Conservation (phyloP, 1,284 basidiomycete species). For the Cryptococcus floricola region DNA sequence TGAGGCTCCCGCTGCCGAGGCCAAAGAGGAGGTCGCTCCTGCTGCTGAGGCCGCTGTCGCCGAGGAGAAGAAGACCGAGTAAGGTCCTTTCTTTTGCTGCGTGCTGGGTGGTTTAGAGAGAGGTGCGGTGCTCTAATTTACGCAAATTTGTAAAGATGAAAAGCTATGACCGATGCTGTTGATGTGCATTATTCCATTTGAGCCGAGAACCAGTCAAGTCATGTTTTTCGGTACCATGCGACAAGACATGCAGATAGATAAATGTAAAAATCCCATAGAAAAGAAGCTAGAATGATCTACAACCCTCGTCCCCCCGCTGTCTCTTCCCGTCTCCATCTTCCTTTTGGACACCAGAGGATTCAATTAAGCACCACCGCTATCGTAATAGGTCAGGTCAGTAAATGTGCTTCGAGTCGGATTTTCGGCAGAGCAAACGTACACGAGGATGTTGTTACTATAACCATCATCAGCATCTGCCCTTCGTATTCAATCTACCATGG, state of each 20-base stretch:
- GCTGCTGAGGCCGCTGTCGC: neutral
- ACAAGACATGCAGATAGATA: no score
- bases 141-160: neutral
- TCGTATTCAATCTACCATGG: no score
- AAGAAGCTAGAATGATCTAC: neutral
- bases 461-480: constrained; percentile 16
- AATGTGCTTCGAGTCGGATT: neutral
- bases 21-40: neutral
- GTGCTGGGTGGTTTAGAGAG: no score
- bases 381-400: neutral
- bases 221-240: no score
- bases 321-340: neutral
- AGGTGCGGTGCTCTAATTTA: no score
- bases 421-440: constrained; percentile 59
- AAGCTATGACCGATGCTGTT: no score
- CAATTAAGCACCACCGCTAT: neutral
- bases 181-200: no score
- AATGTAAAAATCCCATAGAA: neutral
- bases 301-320: neutral
- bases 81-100: neutral
- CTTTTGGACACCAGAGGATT: neutral
- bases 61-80: constrained; percentile 2
- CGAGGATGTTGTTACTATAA: constrained; percentile 83
- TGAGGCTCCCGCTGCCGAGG: neutral
- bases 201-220: no score